Evolutionary conservation across 805 yeast species (phyloP).

Genomic region (Candida hungchunana): DNA sequence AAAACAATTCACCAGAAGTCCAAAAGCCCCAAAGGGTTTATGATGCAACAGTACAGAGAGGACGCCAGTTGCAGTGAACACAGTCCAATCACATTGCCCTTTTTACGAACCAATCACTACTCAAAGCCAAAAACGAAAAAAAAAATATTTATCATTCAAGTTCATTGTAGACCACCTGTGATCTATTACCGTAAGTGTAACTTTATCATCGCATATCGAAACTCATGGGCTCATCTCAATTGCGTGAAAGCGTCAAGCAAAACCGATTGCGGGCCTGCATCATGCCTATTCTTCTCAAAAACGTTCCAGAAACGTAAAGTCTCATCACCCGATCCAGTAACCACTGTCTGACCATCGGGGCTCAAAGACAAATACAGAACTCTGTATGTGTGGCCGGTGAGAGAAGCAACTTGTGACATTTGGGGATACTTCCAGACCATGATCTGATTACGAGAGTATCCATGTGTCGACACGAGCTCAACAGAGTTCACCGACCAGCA

Average conservation of each 20-base stretch:
- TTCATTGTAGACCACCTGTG: no score
- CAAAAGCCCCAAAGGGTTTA: constrained; percentile 8
- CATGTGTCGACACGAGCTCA: constrained; percentile 93
- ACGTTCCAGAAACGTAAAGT: constrained; percentile 94
- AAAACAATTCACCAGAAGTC: constrained; percentile 1
- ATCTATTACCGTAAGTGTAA: no score
- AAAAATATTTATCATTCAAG: no score
- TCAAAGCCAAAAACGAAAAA: no score
- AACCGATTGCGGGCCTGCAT: constrained; percentile 56
- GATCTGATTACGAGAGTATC: constrained; percentile 85
- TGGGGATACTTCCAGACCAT: constrained; percentile 92
- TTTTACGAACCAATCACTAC: no score
- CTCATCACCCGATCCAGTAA: constrained; percentile 98
- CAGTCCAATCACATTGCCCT: no score
- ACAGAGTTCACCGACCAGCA: constrained; percentile 90
- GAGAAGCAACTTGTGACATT: constrained; percentile 86
- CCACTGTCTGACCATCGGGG: constrained; percentile 95
- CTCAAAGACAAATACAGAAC: constrained; percentile 86
- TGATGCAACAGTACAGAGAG: constrained; percentile 7
- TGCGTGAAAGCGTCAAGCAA: constrained; percentile 73
- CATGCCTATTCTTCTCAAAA: constrained; percentile 69
- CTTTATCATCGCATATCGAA: no score
- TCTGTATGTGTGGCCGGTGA: constrained; percentile 92
- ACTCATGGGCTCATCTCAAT: constrained; percentile 57
- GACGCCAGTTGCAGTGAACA: no score